These are phyloP conservation scores for Thalassiosira exigua DNA, from an alignment of 352 stramenopile genomes.

Conservation along the genomic window DNA sequence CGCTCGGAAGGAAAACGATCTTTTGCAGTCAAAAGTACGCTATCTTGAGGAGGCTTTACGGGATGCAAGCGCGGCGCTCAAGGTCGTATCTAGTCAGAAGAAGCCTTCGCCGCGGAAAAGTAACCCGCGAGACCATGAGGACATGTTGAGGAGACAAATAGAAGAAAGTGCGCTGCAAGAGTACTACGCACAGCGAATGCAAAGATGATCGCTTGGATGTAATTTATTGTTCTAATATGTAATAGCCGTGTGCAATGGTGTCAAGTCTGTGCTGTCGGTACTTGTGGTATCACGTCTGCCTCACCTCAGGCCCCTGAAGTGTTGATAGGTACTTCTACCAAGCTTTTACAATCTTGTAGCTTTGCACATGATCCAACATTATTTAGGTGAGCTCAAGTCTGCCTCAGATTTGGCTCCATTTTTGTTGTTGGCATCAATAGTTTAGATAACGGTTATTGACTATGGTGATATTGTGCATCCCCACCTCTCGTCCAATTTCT, in stretches of 20 bases:
- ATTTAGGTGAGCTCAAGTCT: too few relatives aligned
- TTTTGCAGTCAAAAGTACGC: slow-evolving; percentile 1
- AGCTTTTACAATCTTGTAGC: too few relatives aligned
- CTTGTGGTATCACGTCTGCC: too few relatives aligned
- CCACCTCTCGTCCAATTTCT: too few relatives aligned
- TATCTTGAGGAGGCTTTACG: slow-evolving; percentile 12
- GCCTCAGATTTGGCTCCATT: too few relatives aligned
- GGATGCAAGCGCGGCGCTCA: slow-evolving; percentile 14
- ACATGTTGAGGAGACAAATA: slow-evolving; percentile 19
- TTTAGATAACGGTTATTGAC: too few relatives aligned
- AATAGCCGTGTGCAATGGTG: slow-evolving; percentile 3
- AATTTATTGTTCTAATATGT: background rate
- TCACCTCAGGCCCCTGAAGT: too few relatives aligned
- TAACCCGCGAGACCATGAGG: background rate
- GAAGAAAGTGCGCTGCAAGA: slow-evolving; percentile 31
- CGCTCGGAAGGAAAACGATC: slow-evolving; percentile 15
- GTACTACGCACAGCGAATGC: slow-evolving; percentile 16
- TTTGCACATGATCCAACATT: too few relatives aligned
- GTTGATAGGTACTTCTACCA: too few relatives aligned
- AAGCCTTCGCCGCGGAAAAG: background rate
- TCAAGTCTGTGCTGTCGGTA: too few relatives aligned
- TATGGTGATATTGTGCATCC: too few relatives aligned
- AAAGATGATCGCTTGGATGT: slow-evolving; percentile 8
- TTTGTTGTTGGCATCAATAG: too few relatives aligned
- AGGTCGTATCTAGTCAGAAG: slow-evolving; percentile 8